phyloP scores from a whole-genome alignment of 768 basidiomycete genomes.

The Fistulinella prunicolor region DNA sequence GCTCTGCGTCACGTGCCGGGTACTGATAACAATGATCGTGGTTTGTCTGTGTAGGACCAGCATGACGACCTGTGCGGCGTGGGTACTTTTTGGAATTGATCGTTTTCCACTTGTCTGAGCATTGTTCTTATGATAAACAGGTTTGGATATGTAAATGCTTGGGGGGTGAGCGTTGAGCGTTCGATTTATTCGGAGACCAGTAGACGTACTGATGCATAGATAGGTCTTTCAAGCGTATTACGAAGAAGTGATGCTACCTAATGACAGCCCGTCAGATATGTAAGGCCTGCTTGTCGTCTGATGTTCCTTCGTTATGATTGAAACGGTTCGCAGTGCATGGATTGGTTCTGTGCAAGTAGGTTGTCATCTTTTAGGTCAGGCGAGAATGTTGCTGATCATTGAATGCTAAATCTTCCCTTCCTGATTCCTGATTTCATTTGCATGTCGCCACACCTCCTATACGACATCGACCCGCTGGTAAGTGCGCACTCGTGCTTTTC shows the following conservation, averaged over 20 bases:
- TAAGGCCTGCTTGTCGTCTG: constrained; percentile 26
- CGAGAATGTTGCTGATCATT: background rate
- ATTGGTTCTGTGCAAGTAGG: constrained; percentile 72
- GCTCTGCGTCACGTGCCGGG: no score
- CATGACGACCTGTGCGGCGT: constrained; percentile 42
- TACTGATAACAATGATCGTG: background rate
- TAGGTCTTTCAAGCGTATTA: constrained; percentile 78
- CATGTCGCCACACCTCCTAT: background rate
- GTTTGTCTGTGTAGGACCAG: constrained; percentile 8
- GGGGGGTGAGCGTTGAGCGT: constrained; percentile 62
- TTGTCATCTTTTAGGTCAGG: background rate
- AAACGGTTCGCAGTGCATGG: constrained; percentile 55
- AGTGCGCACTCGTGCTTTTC: constrained; percentile 64
- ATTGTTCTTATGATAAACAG: constrained; percentile 23
- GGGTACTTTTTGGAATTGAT: constrained; percentile 8
- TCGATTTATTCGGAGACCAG: background rate
- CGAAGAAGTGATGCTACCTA: constrained; percentile 47
- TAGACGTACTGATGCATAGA: background rate
- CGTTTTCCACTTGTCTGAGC: background rate
- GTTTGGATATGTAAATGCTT: constrained; percentile 71
- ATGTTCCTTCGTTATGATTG: background rate
- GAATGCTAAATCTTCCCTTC: background rate
- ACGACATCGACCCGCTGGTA: background rate
- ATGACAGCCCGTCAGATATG: constrained; percentile 62
- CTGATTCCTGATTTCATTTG: background rate